A percentile compares a stretch with the other conserved stretches of the same genome.
phyloP scores from a whole-genome alignment of 352 stramenopile genomes.

The Achlya hypogyna region DNA sequence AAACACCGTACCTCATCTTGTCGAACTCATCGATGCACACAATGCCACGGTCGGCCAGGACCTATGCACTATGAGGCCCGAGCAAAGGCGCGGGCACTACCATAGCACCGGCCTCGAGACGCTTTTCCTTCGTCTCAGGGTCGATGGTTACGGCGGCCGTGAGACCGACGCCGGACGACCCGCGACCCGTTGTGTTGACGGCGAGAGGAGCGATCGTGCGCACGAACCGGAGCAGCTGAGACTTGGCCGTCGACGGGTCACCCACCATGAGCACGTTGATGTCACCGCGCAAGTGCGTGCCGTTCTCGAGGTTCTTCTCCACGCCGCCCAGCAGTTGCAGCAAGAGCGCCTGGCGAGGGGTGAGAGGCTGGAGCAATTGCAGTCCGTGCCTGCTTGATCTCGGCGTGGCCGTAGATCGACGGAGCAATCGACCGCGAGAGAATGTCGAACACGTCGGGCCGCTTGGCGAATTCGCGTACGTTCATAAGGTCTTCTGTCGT shows the following conservation, averaged over 20 bases:
- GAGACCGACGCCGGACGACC: conserved; percentile 88
- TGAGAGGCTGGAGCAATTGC: neutral
- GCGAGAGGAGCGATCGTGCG: conserved; percentile 90
- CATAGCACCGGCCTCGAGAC: conserved; percentile 97
- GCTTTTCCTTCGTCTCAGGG: conserved; percentile 88
- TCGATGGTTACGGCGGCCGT: conserved; percentile 98
- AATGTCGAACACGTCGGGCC: conserved; percentile 85
- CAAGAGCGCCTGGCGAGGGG: conserved; percentile 37
- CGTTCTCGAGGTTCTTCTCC: conserved; percentile 97
- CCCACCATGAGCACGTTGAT: conserved; percentile 98
- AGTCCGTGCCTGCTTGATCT: conserved; percentile 95
- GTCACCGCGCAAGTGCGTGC: conserved; percentile 98
- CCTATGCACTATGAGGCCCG: too few relatives aligned
- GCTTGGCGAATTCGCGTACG: conserved; percentile 89
- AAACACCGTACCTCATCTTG: conserved; percentile 87
- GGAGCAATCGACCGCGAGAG: conserved; percentile 93
- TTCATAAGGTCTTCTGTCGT: conserved; percentile 85
- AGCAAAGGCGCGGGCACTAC: conserved; percentile 28
- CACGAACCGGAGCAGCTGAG: conserved; percentile 95
- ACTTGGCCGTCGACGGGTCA: conserved; percentile 98
- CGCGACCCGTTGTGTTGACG: conserved; percentile 85
- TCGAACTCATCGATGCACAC: conserved; percentile 99
- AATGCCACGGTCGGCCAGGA: conserved; percentile 96
- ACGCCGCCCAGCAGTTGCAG: conserved; percentile 84
- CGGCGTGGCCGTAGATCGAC: conserved; percentile 96